These are phyloP conservation scores for Candida glaebosa DNA, from an alignment of 805 yeast species.

Conservation along the genomic window DNA sequence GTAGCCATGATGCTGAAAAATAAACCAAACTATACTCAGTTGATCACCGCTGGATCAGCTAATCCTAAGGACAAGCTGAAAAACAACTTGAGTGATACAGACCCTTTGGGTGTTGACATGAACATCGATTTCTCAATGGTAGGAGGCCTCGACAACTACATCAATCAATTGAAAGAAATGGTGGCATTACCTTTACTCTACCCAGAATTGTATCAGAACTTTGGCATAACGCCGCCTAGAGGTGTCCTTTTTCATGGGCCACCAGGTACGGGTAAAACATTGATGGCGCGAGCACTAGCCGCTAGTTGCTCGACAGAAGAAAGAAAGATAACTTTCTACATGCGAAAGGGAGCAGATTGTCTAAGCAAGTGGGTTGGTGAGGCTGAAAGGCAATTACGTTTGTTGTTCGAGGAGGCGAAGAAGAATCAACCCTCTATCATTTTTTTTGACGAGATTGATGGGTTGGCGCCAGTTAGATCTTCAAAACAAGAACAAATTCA, in stretches of 20 bases:
- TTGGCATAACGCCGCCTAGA: slow-evolving; percentile 91
- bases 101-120: slow-evolving; percentile 89
- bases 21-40: slow-evolving; percentile 20
- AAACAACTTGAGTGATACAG: slow-evolving; percentile 76
- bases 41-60: slow-evolving; percentile 31
- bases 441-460: slow-evolving; percentile 97
- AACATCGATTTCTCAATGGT: slow-evolving; percentile 79
- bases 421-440: slow-evolving; percentile 95
- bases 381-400: slow-evolving; percentile 90
- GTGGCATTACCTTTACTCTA: slow-evolving; percentile 87
- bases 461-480: slow-evolving; percentile 95
- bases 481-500: slow-evolving; percentile 98
- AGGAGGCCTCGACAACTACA: slow-evolving; percentile 90
- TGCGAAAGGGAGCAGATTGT: slow-evolving; percentile 98
- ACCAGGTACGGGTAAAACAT: slow-evolving; percentile 98
- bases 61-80: slow-evolving; percentile 44
- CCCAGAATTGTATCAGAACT: slow-evolving; percentile 89
- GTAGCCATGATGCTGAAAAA: slow-evolving; percentile 10
- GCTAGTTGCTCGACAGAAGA: slow-evolving; percentile 87
- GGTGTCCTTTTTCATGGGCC: slow-evolving; percentile 98
- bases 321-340: slow-evolving; percentile 87
- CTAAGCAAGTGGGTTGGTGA: slow-evolving; percentile 99
- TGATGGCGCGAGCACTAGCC: slow-evolving; percentile 96
- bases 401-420: slow-evolving; percentile 92
- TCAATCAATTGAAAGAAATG: slow-evolving; percentile 94